Percentiles rank a stretch among this genome's conserved stretches.
Conservation (phyloP, 306 rosid species). For the Fagus crenata region DNA sequence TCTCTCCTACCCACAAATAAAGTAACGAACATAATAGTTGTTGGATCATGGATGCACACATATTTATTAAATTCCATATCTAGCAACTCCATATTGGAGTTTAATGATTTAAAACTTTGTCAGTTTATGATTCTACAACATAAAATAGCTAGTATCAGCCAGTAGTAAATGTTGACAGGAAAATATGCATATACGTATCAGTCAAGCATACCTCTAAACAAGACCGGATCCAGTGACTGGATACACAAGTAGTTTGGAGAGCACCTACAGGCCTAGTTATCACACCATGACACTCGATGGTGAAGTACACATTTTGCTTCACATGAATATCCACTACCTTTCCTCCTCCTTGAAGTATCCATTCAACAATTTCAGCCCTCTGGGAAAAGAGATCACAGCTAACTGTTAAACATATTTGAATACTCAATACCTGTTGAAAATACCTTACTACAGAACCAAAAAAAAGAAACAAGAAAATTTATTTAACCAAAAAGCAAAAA, state of each 20-base stretch:
- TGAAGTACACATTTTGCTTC: slow-evolving; percentile 55
- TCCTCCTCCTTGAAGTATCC: slow-evolving; percentile 91
- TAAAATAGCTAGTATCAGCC: slow-evolving; percentile 8
- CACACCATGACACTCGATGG: slow-evolving; percentile 76
- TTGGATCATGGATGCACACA: neutral
- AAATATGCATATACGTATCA: slow-evolving; percentile 24
- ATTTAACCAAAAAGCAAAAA: slow-evolving; percentile 18
- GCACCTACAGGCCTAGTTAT: slow-evolving; percentile 34
- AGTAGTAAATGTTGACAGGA: slow-evolving; percentile 24
- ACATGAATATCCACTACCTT: slow-evolving; percentile 49
- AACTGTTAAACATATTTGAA: slow-evolving; percentile 21
- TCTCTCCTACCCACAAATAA: neutral
- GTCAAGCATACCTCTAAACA: slow-evolving; percentile 73
- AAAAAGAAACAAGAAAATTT: neutral
- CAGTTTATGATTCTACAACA: slow-evolving; percentile 16
- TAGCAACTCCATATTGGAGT: slow-evolving; percentile 1
- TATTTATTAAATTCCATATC: neutral
- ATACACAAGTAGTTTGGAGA: slow-evolving; percentile 45
- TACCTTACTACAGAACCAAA: slow-evolving; percentile 16
- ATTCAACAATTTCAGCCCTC: slow-evolving; percentile 83
- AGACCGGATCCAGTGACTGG: slow-evolving; percentile 93
- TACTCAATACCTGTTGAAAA: neutral
- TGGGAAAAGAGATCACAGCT: slow-evolving; percentile 37
- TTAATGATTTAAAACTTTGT: neutral
- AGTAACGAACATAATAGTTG: neutral